phyloP scores from a whole-genome alignment of 345 rosid genomes.

The Mercurialis annua region DNA sequence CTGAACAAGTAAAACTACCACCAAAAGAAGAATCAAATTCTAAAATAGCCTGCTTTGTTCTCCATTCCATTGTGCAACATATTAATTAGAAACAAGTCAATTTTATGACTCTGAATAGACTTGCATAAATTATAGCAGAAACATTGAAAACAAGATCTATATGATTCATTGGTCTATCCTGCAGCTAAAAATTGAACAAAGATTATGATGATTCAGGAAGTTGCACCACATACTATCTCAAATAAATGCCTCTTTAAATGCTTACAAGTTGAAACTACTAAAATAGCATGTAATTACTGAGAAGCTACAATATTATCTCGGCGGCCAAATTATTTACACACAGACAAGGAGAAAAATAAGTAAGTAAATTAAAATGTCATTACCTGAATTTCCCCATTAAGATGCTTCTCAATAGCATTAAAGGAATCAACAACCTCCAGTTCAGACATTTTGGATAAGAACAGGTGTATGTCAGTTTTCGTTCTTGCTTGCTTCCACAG shows the following conservation, averaged over 20 bases:
- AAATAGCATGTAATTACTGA: not conserved
- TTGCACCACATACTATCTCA: not conserved
- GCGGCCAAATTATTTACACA: not conserved
- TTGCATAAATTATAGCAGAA: not conserved
- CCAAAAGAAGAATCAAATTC: not conserved
- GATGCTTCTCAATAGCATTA: slow-evolving; percentile 79
- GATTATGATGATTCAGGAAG: slow-evolving; percentile 4
- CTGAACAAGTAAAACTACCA: not conserved
- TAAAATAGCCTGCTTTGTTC: not conserved
- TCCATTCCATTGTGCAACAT: not conserved
- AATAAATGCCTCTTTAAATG: not conserved
- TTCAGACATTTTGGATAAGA: slow-evolving; percentile 71
- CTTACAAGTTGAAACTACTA: not conserved
- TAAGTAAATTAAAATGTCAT: not conserved
- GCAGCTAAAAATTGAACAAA: not conserved
- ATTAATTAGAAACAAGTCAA: not conserved
- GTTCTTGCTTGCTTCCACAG: slow-evolving; percentile 86
- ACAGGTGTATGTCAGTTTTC: slow-evolving; percentile 62
- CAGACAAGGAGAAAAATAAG: too few relatives aligned
- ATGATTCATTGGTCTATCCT: not conserved
- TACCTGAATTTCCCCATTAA: slow-evolving; percentile 69
- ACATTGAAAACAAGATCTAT: not conserved
- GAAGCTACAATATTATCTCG: not conserved
- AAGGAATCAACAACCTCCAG: slow-evolving; percentile 90
- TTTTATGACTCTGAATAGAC: not conserved